Percentiles rank a stretch among this genome's conserved stretches.
Conservation (phyloP, 805 yeast genomes). For the Scheffersomyces coipomensis region DNA sequence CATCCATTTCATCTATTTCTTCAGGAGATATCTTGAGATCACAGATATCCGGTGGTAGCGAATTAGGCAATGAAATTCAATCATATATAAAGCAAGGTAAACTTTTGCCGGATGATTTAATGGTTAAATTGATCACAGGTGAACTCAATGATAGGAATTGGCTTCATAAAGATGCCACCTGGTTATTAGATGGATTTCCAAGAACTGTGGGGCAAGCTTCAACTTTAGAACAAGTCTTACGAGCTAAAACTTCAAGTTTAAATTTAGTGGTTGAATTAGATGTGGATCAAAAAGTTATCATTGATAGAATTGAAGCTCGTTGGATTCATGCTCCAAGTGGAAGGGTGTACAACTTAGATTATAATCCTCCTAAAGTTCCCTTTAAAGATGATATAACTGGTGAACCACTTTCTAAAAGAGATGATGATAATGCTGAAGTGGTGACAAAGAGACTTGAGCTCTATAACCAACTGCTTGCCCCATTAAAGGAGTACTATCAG, state of each 20-base stretch:
- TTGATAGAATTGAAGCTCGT: constrained; percentile 78
- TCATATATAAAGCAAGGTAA: constrained; percentile 59
- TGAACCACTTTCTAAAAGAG: constrained; percentile 74
- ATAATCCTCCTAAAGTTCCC: constrained; percentile 83
- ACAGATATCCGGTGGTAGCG: constrained; percentile 56
- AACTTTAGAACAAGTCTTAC: constrained; percentile 47
- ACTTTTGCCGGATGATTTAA: constrained; percentile 69
- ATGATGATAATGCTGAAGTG: constrained; percentile 78
- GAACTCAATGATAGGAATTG: constrained; percentile 46
- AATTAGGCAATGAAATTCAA: constrained; percentile 58
- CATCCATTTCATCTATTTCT: constrained; percentile 59
- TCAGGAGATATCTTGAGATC: constrained; percentile 82
- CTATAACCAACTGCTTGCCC: constrained; percentile 58
- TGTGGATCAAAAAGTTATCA: constrained; percentile 82
- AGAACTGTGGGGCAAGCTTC: constrained; percentile 74
- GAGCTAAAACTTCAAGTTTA: constrained; percentile 38
- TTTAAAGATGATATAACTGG: constrained; percentile 89
- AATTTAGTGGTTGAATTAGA: constrained; percentile 83
- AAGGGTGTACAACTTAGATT: constrained; percentile 78
- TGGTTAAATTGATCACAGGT: constrained; percentile 55
- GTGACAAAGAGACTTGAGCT: constrained; percentile 64
- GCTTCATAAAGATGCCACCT: constrained; percentile 46
- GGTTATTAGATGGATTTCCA: constrained; percentile 93
- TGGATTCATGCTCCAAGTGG: constrained; percentile 87
- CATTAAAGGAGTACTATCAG: constrained; percentile 63